Evolutionary conservation across 2,329 filamentous ascomycete species (phyloP), one percentile per base, ranked within the genome.

Genomic region (Knufia fluminis): DNA sequence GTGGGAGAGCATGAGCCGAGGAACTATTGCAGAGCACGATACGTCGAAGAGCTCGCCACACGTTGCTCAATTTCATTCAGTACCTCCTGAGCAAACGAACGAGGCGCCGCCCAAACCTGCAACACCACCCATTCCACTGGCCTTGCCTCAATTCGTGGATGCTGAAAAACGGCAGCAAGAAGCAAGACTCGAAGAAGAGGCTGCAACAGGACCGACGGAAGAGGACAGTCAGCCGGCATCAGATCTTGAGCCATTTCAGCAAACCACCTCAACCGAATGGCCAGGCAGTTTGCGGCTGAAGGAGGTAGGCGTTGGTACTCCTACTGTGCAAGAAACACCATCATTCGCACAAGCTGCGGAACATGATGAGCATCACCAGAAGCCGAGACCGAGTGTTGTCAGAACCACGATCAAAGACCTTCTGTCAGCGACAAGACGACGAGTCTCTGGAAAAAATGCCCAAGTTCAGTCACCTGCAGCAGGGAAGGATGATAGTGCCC

Each of bases 41-140:
- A 38, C 19, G 28, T 17, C 46, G n/a, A n/a, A 12, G 12, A 45
- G 14, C 6, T 19, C 26, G 17, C 16, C 26, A 33, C 26, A 45
- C n/a, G 19, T 41, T 22, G 22, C n/a, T 23, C 33, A n/a, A 17
- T 17, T 42, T 32, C 42, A 26, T 10, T 33, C 23, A 26, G 19
- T 14, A 8, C 22, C 16, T 6, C 24, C 24, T 9, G 26, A 20
- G 7, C 20, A 20, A 23, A 16, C 17, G 22, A 16, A 16, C 26
- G 28, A 20, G 40, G 19, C n/a, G 28, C 44, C 6, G 26, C 26
- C 20, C 24, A 40, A 48, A 20, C 32, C 23, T 38, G 28, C 22
- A 48, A 53, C 17, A 53, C 52, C 28, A 51, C 57, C 56, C 40
- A 57, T 55, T 32, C 44, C 55, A 10, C 42, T 57, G 31, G 50